A percentile compares a stretch with the other conserved stretches of the same genome.
phyloP scores from a whole-genome alignment of 225 moss, liverwort and hornwort species.

The Takakia lepidozioides region DNA sequence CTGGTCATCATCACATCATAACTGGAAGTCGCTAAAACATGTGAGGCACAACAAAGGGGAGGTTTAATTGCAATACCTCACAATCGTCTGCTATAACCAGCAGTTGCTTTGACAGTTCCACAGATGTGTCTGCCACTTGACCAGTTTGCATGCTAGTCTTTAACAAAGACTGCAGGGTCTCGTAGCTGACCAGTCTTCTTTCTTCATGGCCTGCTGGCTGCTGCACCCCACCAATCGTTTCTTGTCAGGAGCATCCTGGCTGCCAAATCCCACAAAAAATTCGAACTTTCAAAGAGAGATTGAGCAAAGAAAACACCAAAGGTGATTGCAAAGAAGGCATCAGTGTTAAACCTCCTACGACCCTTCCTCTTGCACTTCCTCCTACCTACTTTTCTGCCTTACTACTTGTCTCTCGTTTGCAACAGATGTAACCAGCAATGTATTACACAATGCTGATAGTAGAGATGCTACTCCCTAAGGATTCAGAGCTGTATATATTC shows the following conservation, averaged over 20 bases:
- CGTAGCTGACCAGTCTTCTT: conserved; percentile 8
- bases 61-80: too few species aligned
- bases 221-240: too few species aligned
- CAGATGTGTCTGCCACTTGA: conserved; percentile 2
- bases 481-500: not conserved
- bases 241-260: not conserved
- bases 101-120: too few species aligned
- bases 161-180: conserved; percentile 8
- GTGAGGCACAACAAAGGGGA: too few species aligned
- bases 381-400: not conserved
- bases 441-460: too few species aligned
- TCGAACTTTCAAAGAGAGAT: too few species aligned
- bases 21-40: not conserved
- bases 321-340: not conserved
- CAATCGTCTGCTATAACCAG: conserved; percentile 20
- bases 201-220: too few species aligned
- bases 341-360: not conserved
- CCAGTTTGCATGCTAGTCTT: conserved; percentile 1
- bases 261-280: conserved; percentile 5
- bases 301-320: not conserved
- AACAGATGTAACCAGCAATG: too few species aligned
- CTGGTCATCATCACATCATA: not conserved
- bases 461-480: not conserved
- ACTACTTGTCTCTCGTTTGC: too few species aligned
- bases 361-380: not conserved